Evolutionary conservation across 2,329 filamentous ascomycete genomes (phyloP).

Genomic region (Colletotrichum karsti): DNA sequence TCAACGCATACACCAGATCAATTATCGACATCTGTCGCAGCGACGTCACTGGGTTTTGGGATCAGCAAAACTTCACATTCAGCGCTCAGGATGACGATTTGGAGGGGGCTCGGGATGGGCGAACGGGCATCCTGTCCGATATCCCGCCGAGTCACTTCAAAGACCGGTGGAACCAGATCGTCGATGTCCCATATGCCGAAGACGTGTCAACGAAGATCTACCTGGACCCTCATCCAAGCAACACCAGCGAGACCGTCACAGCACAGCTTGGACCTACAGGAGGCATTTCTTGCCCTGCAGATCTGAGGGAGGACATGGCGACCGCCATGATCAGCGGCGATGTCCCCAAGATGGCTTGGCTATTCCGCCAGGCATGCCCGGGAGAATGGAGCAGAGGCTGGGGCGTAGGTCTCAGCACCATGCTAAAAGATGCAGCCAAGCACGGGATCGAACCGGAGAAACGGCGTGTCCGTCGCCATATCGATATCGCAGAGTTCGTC

Average conservation of each 20-base stretch:
- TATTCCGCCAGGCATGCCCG: neutral
- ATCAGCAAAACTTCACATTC: too few species aligned
- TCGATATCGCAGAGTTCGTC: neutral
- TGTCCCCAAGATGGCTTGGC: neutral
- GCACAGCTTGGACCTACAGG: neutral
- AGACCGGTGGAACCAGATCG: too few species aligned
- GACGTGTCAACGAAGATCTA: neutral
- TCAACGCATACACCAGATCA: neutral
- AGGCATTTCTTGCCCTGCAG: neutral
- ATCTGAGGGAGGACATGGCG: neutral
- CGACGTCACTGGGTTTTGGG: neutral
- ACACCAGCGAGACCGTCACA: neutral
- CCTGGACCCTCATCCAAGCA: neutral
- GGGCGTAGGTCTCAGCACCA: too few species aligned
- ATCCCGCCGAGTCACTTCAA: too few species aligned
- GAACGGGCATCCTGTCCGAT: too few species aligned
- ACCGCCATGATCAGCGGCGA: neutral
- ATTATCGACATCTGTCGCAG: neutral
- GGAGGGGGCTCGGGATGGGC: too few species aligned
- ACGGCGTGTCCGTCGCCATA: neutral
- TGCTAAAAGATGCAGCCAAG: too few species aligned
- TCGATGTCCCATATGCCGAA: too few species aligned
- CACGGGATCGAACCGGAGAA: neutral
- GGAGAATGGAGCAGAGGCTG: neutral
- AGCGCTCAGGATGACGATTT: too few species aligned